Base-by-base conservation (phyloP, 73 alveolate species). In the Paramecium octaurelia region DNA sequence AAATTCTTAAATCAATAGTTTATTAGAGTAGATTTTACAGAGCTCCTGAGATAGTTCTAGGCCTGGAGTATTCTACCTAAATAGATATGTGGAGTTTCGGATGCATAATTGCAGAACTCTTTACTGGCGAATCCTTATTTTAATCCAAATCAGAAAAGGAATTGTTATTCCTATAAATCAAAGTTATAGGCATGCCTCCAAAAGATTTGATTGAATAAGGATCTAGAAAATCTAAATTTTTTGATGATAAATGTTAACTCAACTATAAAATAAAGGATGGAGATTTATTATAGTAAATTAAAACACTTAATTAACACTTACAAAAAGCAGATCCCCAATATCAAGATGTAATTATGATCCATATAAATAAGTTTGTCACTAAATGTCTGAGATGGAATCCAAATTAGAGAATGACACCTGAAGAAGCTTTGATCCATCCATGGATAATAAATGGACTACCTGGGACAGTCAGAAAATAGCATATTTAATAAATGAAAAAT, bases 31-130 rank as follows among this genome's bases (percentile, higher is more conserved):
- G 97, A 60, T 93, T 94, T 54, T 96, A 93, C 48, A 70, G 99
- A 29, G 97, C 97, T 38, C 98, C 97, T 12, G 98, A 95, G 88
- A 94, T 95, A 18, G 93, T 95, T 44, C 94, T 95, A 80, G 98
- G 98, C 36, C 93, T 93, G 40, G 92, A 92, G 21, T 95, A 95
- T 44, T 87, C 94, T 85, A 87, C 92, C 60, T 87, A 93, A 60
- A 95, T 95, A n/a, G 98, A 95, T 86, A 93, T 95, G 96, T 95
- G 98, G 98, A 93, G 97, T 46, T 91, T 95, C 18, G 98, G 98
- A 27, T 95, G 98, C 20, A 95, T 95, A 44, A 68, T 95, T 20
- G 98, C 98, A 12, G 98, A 95, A 92, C 84, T 95, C 35, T 95
- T 92, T 93, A 95, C 96, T 11, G 98, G 98, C 44, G 86, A 93